Evolutionary conservation across 176 grass and related monocot genomes (phyloP).

Genomic region (maize (Zea mays)): Zm-B73-REFERENCE-NAM-5.0 NC_050098.1:137477001-137477500

Average conservation of each 20-base stretch:
- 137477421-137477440: background rate
- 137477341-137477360: constrained; percentile 2
- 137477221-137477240: constrained; percentile 3
- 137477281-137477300: no score
- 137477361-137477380: background rate
- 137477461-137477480: constrained; percentile 11
- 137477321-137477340: constrained; percentile 13
- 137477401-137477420: background rate
- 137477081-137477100: background rate
- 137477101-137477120: background rate
- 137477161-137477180: background rate
- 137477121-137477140: background rate
- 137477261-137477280: background rate
- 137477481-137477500: constrained; percentile 21
- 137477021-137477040: background rate
- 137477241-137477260: background rate
- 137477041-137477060: background rate
- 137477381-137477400: background rate
- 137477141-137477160: background rate
- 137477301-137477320: background rate
- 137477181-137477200: background rate
- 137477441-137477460: constrained; percentile 6
- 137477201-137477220: background rate
- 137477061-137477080: background rate
- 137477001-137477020: background rate